These are phyloP conservation scores for Elsinoe batatas DNA, from an alignment of 2,329 filamentous ascomycete species.

Conservation along the genomic window DNA sequence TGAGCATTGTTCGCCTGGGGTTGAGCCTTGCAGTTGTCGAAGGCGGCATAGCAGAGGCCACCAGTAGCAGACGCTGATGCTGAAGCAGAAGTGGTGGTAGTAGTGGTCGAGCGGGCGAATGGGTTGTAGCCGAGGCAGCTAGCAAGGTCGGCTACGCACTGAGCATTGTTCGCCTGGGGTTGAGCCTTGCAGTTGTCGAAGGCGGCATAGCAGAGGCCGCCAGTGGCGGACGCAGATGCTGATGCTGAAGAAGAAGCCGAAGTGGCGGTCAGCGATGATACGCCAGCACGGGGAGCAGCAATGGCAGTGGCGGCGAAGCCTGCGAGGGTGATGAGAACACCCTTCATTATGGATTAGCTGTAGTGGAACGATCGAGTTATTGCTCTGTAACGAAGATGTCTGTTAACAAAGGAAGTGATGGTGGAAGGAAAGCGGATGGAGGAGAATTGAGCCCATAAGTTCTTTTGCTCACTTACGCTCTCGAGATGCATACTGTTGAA, in stretches of 20 bases:
- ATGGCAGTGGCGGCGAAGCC: background rate
- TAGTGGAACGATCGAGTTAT: background rate
- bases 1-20: slow-evolving; percentile 12
- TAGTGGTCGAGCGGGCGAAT: background rate
- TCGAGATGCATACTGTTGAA: background rate
- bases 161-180: slow-evolving; percentile 13
- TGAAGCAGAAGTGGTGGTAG: background rate
- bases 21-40: slow-evolving; percentile 7
- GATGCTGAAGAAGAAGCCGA: background rate
- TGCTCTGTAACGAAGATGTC: background rate
- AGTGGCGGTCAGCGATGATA: background rate
- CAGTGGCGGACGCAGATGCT: background rate
- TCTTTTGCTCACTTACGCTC: background rate
- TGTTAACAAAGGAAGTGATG: background rate
- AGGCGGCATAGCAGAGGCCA: too few species aligned
- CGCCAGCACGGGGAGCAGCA: slow-evolving; percentile 1
- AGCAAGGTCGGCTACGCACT: slow-evolving; percentile 4
- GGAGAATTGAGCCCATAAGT: background rate
- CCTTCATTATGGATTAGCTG: slow-evolving; percentile 9
- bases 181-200: background rate
- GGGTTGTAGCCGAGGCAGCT: slow-evolving; percentile 11
- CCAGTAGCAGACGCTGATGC: slow-evolving; percentile 7
- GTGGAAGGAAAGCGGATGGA: background rate
- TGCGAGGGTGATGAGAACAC: background rate
- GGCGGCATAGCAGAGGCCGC: background rate